Base-by-base conservation (phyloP, 1,284 basidiomycete species). In the Caloboletus inedulis region DNA sequence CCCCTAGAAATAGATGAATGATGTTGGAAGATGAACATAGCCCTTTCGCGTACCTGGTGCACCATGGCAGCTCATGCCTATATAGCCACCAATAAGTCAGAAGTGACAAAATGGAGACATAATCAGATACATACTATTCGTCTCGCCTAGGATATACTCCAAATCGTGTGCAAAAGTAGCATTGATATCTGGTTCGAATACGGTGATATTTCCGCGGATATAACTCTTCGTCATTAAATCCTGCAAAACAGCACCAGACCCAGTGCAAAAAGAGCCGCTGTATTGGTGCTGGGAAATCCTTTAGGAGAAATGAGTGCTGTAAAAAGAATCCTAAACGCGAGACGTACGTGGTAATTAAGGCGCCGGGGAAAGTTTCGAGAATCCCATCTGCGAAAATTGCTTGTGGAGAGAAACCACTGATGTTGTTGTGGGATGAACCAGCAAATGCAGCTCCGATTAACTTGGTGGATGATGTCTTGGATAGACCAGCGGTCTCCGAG, bases 221-320 rank as follows among this genome's bases (percentile, higher is more conserved):
- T 73, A 72, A 4, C 73, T 62, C 62, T 87, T 86, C 50, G 74
- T 76, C 80, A 86, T 85, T 49, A 87, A 70, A 56, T 82, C 79
- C 52, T 78, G 74, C 18, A 85, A 64, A 29, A 78, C 60, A 25
- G 75, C 75, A 43, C 72, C 72, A 51, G 65, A 75, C 19, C 80
- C 84, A 19, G 66, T 60, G 59, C 80, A 81, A 63, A 81, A 84
- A 5, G 74, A 72, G 29, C 80, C 80, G n/a, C 77, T 79, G 59
- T 86, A 86, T 39, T 74, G 76, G 59, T 85, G 83, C 59, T 86
- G 80, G 6, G 83, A 84, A 53, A 84, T 79, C 3, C 82, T 84
- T 63, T 9, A 49, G 12, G 5, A 59, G 19, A 43, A 21, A 48
- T 57, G 34, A 44, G 23, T n/a, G 18, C 19, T 16, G 8, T 6